These are phyloP conservation scores for Emergomyces pasteurianus DNA, from an alignment of 2,329 filamentous ascomycete species.

Conservation along the genomic window DNA sequence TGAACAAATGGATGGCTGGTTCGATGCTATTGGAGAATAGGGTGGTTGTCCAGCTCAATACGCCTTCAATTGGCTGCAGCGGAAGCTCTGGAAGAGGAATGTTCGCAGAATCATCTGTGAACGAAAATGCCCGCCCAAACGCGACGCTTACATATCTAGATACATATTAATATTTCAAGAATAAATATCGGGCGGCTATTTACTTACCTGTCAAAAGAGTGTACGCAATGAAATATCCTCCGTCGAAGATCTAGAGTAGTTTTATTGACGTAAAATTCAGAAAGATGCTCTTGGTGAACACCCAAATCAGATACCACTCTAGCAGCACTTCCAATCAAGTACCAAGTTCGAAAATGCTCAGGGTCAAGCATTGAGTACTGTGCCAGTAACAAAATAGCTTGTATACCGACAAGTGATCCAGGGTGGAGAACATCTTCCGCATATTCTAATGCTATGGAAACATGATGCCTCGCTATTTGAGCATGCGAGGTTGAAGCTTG, in stretches of 20 bases:
- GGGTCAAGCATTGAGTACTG: constrained; percentile 87
- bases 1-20: constrained; percentile 65
- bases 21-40: constrained; percentile 49
- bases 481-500: constrained; percentile 62
- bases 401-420: constrained; percentile 73
- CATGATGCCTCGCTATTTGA: constrained; percentile 47
- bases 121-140: constrained; percentile 78
- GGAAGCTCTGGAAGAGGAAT: constrained; percentile 57
- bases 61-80: constrained; percentile 27
- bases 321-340: constrained; percentile 79
- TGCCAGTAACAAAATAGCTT: constrained; percentile 73
- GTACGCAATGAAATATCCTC: constrained; percentile 80
- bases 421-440: constrained; percentile 76
- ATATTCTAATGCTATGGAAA: constrained; percentile 58
- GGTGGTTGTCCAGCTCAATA: constrained; percentile 17
- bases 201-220: constrained; percentile 69
- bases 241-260: constrained; percentile 64
- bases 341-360: constrained; percentile 87
- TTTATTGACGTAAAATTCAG: constrained; percentile 55
- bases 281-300: constrained; percentile 79
- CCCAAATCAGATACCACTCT: constrained; percentile 81
- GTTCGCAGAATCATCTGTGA: constrained; percentile 76
- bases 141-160: constrained; percentile 74
- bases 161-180: constrained; percentile 11
- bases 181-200: not conserved